These are phyloP conservation scores for Fraxinus angustifolia DNA, from an alignment of 305 asterid genomes.

Conservation along the genomic window DNA sequence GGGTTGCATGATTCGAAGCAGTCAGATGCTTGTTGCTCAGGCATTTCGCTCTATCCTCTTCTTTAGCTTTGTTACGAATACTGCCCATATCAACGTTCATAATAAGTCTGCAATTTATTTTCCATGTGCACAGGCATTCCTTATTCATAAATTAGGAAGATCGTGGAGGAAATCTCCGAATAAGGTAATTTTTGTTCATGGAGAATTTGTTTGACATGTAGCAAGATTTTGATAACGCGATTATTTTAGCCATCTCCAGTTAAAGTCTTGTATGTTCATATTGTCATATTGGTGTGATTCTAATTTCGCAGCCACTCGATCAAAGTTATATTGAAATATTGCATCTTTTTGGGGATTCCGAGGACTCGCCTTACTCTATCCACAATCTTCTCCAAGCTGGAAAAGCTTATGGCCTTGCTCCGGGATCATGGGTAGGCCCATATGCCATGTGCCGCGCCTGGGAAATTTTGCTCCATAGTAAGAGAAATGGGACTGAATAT, in stretches of 20 bases:
- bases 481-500: constrained; percentile 37
- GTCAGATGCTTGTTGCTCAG: constrained; percentile 53
- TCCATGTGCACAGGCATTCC: constrained; percentile 51
- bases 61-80: background rate
- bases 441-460: constrained; percentile 97
- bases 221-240: background rate
- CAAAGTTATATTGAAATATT: constrained; percentile 63
- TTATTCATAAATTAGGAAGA: constrained; percentile 78
- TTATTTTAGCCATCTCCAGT: background rate
- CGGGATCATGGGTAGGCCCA: constrained; percentile 98
- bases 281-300: background rate
- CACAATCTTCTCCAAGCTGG: constrained; percentile 96
- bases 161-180: constrained; percentile 79
- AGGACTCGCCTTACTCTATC: constrained; percentile 75
- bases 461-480: constrained; percentile 65
- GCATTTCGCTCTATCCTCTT: constrained; percentile 15
- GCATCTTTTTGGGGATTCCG: constrained; percentile 81
- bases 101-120: constrained; percentile 4
- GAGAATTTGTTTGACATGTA: background rate
- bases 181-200: constrained; percentile 44
- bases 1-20: constrained; percentile 42
- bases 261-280: constrained; percentile 8
- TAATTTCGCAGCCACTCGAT: constrained; percentile 58
- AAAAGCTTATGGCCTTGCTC: constrained; percentile 75
- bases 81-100: background rate